Evolutionary conservation across 306 rosid species (phyloP).

Genomic region (Vigna trinervia): DNA sequence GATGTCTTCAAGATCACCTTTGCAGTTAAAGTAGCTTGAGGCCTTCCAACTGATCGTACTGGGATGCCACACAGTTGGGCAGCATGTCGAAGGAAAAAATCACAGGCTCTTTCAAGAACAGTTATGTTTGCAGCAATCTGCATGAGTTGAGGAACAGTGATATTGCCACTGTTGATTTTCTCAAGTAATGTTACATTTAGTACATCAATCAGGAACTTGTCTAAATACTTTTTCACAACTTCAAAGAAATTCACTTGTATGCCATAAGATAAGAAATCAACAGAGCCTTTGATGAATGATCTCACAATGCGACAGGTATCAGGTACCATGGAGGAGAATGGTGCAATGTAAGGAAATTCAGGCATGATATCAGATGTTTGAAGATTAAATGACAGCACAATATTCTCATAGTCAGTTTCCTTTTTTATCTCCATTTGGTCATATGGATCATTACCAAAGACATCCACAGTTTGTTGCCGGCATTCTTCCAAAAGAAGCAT

Average conservation of each 20-base stretch:
- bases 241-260: conserved; percentile 57
- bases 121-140: conserved; percentile 90
- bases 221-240: conserved; percentile 71
- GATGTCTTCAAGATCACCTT: conserved; percentile 75
- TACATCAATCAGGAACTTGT: conserved; percentile 74
- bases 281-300: conserved; percentile 90
- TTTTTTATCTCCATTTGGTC: conserved; percentile 80
- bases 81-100: conserved; percentile 73
- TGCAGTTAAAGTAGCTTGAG: conserved; percentile 76
- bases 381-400: conserved; percentile 72
- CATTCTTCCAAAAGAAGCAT: conserved; percentile 84
- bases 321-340: conserved; percentile 92
- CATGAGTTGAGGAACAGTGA: conserved; percentile 85
- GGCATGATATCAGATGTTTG: conserved; percentile 83
- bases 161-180: conserved; percentile 63
- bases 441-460: conserved; percentile 68
- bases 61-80: conserved; percentile 87
- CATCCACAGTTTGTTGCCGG: conserved; percentile 62
- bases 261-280: conserved; percentile 80
- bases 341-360: conserved; percentile 84
- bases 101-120: conserved; percentile 88
- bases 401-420: conserved; percentile 77
- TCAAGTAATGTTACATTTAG: conserved; percentile 72
- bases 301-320: conserved; percentile 82
- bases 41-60: conserved; percentile 66